phyloP scores from a whole-genome alignment of 768 basidiomycete genomes.

The Leucosporidium yakuticum region DNA sequence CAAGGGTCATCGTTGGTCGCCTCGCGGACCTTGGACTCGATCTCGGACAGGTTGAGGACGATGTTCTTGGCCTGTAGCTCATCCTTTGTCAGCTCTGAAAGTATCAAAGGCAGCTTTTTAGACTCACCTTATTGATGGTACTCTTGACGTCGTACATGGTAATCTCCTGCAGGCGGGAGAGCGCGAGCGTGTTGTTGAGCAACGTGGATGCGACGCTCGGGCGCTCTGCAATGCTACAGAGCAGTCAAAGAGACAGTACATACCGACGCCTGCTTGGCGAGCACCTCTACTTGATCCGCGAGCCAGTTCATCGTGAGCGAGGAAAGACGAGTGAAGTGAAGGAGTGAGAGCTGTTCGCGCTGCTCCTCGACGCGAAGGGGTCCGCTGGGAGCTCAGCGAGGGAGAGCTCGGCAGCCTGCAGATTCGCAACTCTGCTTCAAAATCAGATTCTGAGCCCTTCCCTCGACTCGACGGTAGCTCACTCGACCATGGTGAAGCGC shows the following conservation, averaged over 20 bases:
- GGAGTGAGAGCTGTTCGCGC: too few relatives aligned
- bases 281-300: background rate
- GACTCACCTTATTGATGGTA: conserved; percentile 12
- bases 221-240: too few relatives aligned
- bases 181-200: background rate
- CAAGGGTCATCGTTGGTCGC: conserved; percentile 98
- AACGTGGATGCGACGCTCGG: background rate
- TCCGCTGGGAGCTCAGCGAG: too few relatives aligned
- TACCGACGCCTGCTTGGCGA: conserved; percentile 6
- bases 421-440: too few relatives aligned
- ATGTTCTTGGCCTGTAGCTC: conserved; percentile 77
- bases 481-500: too few relatives aligned
- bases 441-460: too few relatives aligned
- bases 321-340: too few relatives aligned
- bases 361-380: too few relatives aligned
- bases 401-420: too few relatives aligned
- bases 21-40: conserved; percentile 92
- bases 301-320: background rate
- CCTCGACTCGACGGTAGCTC: too few relatives aligned
- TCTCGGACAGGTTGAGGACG: conserved; percentile 84
- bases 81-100: background rate
- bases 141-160: conserved; percentile 34
- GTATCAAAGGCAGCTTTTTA: background rate
- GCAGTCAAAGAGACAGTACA: background rate
- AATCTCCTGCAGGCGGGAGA: conserved; percentile 22